Base-by-base conservation (phyloP, 2,329 filamentous ascomycete genomes). In the Lasiodiplodia theobromae region DNA sequence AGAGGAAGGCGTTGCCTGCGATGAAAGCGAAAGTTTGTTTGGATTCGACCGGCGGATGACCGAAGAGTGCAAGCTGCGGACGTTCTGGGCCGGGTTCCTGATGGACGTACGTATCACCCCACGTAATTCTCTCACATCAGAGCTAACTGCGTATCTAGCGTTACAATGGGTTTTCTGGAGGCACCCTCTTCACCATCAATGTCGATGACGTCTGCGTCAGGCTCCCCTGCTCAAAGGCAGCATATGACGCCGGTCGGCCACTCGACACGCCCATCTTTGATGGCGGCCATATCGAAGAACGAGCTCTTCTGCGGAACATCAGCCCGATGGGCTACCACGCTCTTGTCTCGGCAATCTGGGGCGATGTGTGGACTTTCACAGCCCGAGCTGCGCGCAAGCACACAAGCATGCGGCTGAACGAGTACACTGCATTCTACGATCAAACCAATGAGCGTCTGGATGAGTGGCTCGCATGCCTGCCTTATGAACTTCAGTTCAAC, bases 11-110 rank as follows among this genome's bases (percentile, higher is more conserved):
- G 76, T 84, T 10, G 75, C 73, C 47, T 75, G 78, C 40, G 77
- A 86, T 78, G 67, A 63, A 1, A 70, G 82, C 75, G 74, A 85
- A 5, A 77, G 79, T 1, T 84, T 86, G 62, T 89, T 88, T 73
- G 86, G 84, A 23, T 82, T 92, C 71, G 86, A 85, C 72, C 84
- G 82, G 68, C 78, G 79, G 62, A 87, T 86, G 37, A 86, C 89
- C 72, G 85, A 86, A 28, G 91, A 94, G 78, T 90, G 89, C 72
- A 85, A 88, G 69, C 85, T 91, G 71, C 84, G 91, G 68, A 92
- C 90, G 0, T 90, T 92, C 74, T 94, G 91, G 91, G 87, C 88
- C 34, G 86, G 88, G 64, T 92, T 90, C 72, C 80, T 92, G 72
- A 85, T 92, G 77, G 91, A 93, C 78, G 84, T 86, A 78, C 82